Evolutionary conservation across 2,329 filamentous ascomycete genomes (phyloP).

Genomic region (Chaetomium olivaceum): DNA sequence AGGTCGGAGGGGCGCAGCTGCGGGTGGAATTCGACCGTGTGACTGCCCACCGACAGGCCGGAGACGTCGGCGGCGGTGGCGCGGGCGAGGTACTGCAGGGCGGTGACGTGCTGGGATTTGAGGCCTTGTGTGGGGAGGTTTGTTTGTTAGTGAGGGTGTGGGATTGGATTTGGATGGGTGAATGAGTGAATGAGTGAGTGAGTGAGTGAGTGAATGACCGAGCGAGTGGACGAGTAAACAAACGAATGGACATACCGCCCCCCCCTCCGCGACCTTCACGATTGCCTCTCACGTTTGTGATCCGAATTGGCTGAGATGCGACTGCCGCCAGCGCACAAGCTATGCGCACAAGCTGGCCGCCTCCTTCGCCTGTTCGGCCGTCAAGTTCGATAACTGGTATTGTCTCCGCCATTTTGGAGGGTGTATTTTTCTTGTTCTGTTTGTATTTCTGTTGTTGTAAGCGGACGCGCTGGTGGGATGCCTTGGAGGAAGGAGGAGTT

Average conservation of each 20-base stretch:
- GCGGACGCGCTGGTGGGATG: too few relatives aligned
- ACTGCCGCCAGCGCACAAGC: slow-evolving; percentile 59
- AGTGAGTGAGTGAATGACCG: neutral
- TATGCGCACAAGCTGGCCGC: slow-evolving; percentile 61
- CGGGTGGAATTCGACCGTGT: slow-evolving; percentile 51
- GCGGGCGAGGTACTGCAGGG: slow-evolving; percentile 55
- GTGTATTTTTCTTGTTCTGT: neutral
- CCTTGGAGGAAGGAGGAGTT: neutral
- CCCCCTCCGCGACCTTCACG: slow-evolving; percentile 42
- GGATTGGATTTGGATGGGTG: too few relatives aligned
- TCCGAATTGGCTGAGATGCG: slow-evolving; percentile 53
- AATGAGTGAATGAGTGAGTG: neutral
- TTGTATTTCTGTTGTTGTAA: neutral
- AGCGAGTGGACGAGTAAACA: neutral
- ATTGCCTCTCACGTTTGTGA: slow-evolving; percentile 58
- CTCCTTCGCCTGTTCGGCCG: slow-evolving; percentile 60
- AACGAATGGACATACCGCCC: slow-evolving; percentile 32
- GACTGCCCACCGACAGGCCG: slow-evolving; percentile 54
- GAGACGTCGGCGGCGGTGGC: slow-evolving; percentile 53
- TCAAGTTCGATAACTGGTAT: slow-evolving; percentile 49
- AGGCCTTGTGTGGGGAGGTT: slow-evolving; percentile 49
- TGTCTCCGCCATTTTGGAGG: slow-evolving; percentile 7
- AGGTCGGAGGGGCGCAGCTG: slow-evolving; percentile 39
- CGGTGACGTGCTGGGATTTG: slow-evolving; percentile 60
- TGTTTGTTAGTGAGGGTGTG: slow-evolving; percentile 7